Base-by-base conservation (phyloP, 2,329 filamentous ascomycete genomes). In the Lasiodiplodia theobromae region DNA sequence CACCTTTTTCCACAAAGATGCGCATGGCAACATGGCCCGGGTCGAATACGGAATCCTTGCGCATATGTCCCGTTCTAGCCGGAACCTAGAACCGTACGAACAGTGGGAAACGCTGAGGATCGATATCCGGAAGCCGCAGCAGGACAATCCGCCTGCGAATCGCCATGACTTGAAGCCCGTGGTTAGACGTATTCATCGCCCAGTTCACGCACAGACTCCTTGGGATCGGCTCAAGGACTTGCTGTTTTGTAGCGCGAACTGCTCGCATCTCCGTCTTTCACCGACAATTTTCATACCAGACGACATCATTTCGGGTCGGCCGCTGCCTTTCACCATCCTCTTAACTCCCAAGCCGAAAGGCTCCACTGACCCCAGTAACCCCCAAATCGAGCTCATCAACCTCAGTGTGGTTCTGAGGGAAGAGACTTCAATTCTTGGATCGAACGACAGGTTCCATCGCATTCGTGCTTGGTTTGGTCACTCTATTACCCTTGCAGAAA, bases 381-480 rank as follows among this genome's bases (percentile, higher is more conserved):
- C 57, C 8, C 23, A 14, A 12, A 23, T 49, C 6, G 21, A 25
- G 7, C 25, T 62, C 2, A 25, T 31, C 40, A 49, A 28, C 28
- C 57, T 62, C 6, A n/a, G n/a, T 2, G 18, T 62, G 3, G 6
- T n/a, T 8, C 16, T 62, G 11, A 62, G 21, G 10, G 57, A 62
- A 28, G 16, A 49, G 14, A 62, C 57, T 12, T 34, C 16, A 7
- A 49, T 62, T 16, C 16, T 62, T n/a, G 37, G 23, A 25, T 6
- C 74, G 2, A 79, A 77, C 18, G 75, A 74, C 66, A 77, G 76
- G 4, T 77, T 74, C 4, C 71, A 70, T 6, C 76, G 75, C 69
- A 78, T 77, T 58, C 76, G 76, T 1, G 69, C 74, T 38, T 69
- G 69, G 0, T 21, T 74, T 7, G 71, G 71, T 0, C 71, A 75